Evolutionary conservation across 2,329 filamentous ascomycete species (phyloP).

Genomic region (Tolypocladium paradoxum): DNA sequence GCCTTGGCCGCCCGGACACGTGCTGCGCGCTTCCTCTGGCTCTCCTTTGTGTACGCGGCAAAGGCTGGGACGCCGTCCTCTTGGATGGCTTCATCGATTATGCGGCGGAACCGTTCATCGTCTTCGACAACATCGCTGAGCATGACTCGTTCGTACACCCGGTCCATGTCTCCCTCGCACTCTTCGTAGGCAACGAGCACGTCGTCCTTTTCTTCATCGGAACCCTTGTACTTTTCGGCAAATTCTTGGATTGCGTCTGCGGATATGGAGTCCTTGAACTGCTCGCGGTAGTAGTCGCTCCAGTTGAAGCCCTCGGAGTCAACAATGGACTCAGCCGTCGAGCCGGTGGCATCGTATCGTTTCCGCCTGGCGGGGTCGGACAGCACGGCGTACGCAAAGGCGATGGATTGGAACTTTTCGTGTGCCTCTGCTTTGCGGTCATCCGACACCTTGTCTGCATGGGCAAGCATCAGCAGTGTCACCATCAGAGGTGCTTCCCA

Average conservation of each 20-base stretch:
- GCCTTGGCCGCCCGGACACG: slow-evolving; percentile 51
- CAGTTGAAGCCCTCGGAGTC: slow-evolving; percentile 79
- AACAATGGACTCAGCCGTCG: slow-evolving; percentile 70
- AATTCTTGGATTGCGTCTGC: slow-evolving; percentile 66
- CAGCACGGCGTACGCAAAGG: slow-evolving; percentile 88
- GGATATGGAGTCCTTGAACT: slow-evolving; percentile 69
- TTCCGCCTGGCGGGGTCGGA: slow-evolving; percentile 71
- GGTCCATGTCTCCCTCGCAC: slow-evolving; percentile 63
- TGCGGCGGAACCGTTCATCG: slow-evolving; percentile 69
- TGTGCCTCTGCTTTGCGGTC: slow-evolving; percentile 64
- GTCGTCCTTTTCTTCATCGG: slow-evolving; percentile 74
- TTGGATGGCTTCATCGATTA: slow-evolving; percentile 73
- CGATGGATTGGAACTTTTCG: slow-evolving; percentile 75
- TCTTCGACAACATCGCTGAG: slow-evolving; percentile 74
- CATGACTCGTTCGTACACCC: slow-evolving; percentile 75
- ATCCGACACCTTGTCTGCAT: slow-evolving; percentile 62
- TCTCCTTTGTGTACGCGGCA: slow-evolving; percentile 62
- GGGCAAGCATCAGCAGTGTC: slow-evolving; percentile 7
- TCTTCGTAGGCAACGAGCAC: slow-evolving; percentile 66
- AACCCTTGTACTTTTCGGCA: slow-evolving; percentile 68
- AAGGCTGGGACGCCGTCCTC: slow-evolving; percentile 56
- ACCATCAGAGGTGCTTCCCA: background rate
- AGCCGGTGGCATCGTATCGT: slow-evolving; percentile 84
- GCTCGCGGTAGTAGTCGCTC: slow-evolving; percentile 78
- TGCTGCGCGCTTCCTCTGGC: slow-evolving; percentile 49